Evolutionary conservation across 164 flowering plant genomes (phyloP).

Genomic region (Umbilicus rupestris): DNA sequence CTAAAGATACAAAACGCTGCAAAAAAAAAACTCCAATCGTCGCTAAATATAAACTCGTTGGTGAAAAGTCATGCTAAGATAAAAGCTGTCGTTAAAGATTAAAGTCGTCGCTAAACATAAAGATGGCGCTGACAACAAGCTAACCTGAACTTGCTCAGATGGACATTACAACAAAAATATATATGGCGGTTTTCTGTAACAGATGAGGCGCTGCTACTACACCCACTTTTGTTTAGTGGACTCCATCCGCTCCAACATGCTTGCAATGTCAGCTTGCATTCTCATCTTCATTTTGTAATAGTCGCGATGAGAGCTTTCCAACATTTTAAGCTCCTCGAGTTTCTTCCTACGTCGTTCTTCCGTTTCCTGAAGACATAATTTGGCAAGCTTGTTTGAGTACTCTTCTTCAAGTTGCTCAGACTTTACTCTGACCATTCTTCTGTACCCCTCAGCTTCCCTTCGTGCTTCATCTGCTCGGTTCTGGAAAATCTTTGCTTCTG

Average conservation of each 20-base stretch:
- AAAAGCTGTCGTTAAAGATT: too few species aligned
- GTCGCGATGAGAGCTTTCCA: conserved; percentile 70
- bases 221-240: conserved; percentile 79
- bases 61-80: not conserved
- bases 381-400: conserved; percentile 55
- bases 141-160: too few species aligned
- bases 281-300: conserved; percentile 84
- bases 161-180: too few species aligned
- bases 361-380: conserved; percentile 67
- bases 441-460: conserved; percentile 62
- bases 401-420: conserved; percentile 72
- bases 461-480: conserved; percentile 82
- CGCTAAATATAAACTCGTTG: not conserved
- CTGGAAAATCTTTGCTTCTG: conserved; percentile 88
- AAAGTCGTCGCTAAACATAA: too few species aligned
- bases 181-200: too few species aligned
- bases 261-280: conserved; percentile 83
- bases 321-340: conserved; percentile 66
- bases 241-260: conserved; percentile 83
- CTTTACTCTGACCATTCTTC: conserved; percentile 37
- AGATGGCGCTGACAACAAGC: too few species aligned
- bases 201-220: conserved; percentile 13
- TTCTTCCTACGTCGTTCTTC: conserved; percentile 75
- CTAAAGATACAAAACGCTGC: not conserved
- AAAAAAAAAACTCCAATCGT: not conserved